Evolutionary conservation across 768 basidiomycete species (phyloP), one percentile per base, ranked within the genome.

Genomic region (Podaxis rugospora): DNA sequence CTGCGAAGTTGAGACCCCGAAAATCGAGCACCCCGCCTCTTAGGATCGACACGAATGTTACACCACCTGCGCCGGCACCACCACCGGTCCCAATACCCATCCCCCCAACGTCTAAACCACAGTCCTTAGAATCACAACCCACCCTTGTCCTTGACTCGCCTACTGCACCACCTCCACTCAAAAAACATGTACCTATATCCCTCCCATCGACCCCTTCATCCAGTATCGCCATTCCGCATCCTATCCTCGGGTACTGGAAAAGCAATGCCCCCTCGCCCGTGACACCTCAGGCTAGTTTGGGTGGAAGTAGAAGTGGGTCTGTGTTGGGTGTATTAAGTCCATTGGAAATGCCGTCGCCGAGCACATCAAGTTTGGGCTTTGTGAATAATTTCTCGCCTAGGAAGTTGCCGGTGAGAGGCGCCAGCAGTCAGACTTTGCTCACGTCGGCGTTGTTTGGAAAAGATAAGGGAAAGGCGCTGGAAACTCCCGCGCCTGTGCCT

Each of bases 121-220:
- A 40, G 36, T 13, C 37, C 39, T 16, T 55, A 13, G 11, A 16
- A 7, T 13, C 54, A 9, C 32, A 55, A 23, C 21, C 54, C 5
- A 28, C 54, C 14, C 5, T 42, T 9, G 42, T 40, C 13, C 25
- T 63, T 5, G 66, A 69, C 0, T 71, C 76, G 0, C 76, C 80
- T 1, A 63, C 59, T 37, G 62, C 66, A 14, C 78, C 80, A 4
- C 80, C 82, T 9, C 74, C 73, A 6, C 67, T 78, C 10, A 65
- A 70, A 5, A 76, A 70, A 64, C 69, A 69, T 5, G 73, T 75
- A 57, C 79, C 77, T 5, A 78, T 84, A 37, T 79, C 83, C 5
- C 71, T 83, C 2, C 81, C 81, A 4, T 69, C 76, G 0, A 83
- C 82, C 1, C 80, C 82, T 3, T 75, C 75, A 18, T 66, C 71